Evolutionary conservation across 2,329 filamentous ascomycete genomes (phyloP), one percentile per base, ranked within the genome.

Genomic region (Aureobasidium sp.): DNA sequence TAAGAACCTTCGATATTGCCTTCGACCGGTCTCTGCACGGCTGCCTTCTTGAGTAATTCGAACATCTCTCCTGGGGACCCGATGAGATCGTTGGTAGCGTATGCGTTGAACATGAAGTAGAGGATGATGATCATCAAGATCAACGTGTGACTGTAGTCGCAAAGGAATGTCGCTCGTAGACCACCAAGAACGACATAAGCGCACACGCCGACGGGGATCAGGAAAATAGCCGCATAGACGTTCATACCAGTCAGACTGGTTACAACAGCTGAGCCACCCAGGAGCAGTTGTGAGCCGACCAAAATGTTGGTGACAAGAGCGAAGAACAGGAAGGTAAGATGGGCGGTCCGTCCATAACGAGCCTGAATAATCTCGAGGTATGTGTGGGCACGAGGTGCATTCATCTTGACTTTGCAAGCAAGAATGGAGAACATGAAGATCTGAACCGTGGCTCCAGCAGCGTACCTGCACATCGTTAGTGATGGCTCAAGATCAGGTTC

Each of bases 41-140:
- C 72, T 17, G 75, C 75, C 55, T 73, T 69, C 34, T 72, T 68
- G 32, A 78, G 67, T 3, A 77, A 63, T n/a, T 77, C 74, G 55
- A 74, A 78, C 69, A 77, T 74, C 6, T 66, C 70, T 13, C 69
- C 68, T 0, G 74, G 74, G 1, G 73, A 76, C 4, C 76, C 76
- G 9, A 77, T 75, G 29, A 74, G 64, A 2, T 71, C 68, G 62
- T 69, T 75, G 12, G 72, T 73, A 4, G 74, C 72, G 57, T 77
- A 78, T 12, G 74, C 71, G 34, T 74, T 68, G 70, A 77, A 78
- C 68, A 75, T 74, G 66, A 78, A 78, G 64, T 75, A 73, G n/a
- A 78, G 70, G 23, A 78, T 77, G 60, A 75, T 74, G 62, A 77
- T 74, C 70, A 78, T 76, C 17, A 77, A 65, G 41, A 78, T 73